These are phyloP conservation scores for Porphyrellus sp. DNA, from an alignment of 1,284 basidiomycete genomes.

Conservation along the genomic window DNA sequence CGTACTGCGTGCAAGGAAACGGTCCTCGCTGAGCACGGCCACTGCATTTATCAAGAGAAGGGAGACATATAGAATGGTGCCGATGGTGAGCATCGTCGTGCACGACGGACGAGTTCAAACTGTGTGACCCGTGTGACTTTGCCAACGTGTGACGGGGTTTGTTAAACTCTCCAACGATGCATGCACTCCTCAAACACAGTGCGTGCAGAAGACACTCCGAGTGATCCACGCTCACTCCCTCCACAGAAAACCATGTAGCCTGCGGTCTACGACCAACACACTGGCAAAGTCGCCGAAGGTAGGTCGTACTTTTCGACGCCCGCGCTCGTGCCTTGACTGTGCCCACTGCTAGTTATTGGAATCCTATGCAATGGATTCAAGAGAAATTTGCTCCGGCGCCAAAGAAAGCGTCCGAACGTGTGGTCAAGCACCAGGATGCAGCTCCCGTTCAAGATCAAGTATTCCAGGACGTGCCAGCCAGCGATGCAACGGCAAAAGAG, in stretches of 20 bases:
- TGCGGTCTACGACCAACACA: constrained; percentile 29
- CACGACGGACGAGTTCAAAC: constrained; percentile 9
- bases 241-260: constrained; percentile 12
- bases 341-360: constrained; percentile 38
- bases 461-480: constrained; percentile 14
- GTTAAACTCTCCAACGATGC: constrained; percentile 30
- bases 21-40: constrained; percentile 92
- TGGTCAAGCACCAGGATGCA: constrained; percentile 46
- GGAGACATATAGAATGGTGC: constrained; percentile 67
- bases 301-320: constrained; percentile 19
- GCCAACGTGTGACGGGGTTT: constrained; percentile 16
- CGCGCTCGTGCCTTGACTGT: constrained; percentile 3
- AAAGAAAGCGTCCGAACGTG: constrained; percentile 39
- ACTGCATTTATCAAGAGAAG: constrained; percentile 90
- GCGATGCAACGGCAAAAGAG: constrained; percentile 3
- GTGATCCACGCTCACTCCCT: constrained; percentile 2
- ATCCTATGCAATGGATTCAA: constrained; percentile 62
- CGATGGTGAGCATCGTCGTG: constrained; percentile 51
- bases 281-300: constrained; percentile 44
- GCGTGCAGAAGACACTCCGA: constrained; percentile 1
- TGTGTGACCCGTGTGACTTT: constrained; percentile 29
- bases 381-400: constrained; percentile 50
- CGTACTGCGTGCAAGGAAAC: constrained; percentile 90
- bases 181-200: constrained; percentile 30
- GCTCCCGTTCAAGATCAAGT: constrained; percentile 24